Base-by-base conservation (phyloP, 106 monocot species). In the Posidonia australis region DNA sequence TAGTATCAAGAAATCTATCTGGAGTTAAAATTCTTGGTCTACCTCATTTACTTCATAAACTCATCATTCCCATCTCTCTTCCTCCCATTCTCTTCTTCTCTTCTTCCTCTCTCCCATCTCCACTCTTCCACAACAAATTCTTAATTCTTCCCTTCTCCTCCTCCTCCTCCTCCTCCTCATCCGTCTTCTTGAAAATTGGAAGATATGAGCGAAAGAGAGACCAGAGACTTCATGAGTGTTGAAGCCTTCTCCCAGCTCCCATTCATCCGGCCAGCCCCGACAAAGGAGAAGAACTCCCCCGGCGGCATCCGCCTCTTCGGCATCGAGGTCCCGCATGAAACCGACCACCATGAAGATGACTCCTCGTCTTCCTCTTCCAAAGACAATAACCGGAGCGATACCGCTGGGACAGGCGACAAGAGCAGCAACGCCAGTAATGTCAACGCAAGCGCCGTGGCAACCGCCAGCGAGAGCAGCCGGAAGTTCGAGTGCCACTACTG, bases 401-500 rank as follows among this genome's bases (percentile, higher is more conserved):
- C 62, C 4, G 36, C 20, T 12, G 64, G 23, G 46, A 44, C 19
- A 14, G 43, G 43, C 43, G 44, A n/a, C 24, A 66, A 66, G 26
- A 25, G 24, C 23, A 10, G 58, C 46, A 29, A 20, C 48, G 51
- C 11, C 4, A 11, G n/a, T 31, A 14, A n/a, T 14, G 47, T 7
- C 16, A 51, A 28, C 19, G 53, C 9, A 7, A 18, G 10, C 30
- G 10, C 27, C n/a, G 66, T 24, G 17, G 43, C 45, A 10, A 64
- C 44, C 14, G 22, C 45, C 5, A 30, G 54, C 3, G 71, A 61
- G 31, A 51, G 45, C 1, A 60, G n/a, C 12, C 41, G 86, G 65
- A 94, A 80, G 62, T 94, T 94, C 74, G 89, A 90, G 75, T 94
- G 94, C 76, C 94, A 90, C 73, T 94, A 89, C 79, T 94, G 94